Evolutionary conservation across 225 moss, liverwort and hornwort species (phyloP).

Genomic region (Asterella californica): DNA sequence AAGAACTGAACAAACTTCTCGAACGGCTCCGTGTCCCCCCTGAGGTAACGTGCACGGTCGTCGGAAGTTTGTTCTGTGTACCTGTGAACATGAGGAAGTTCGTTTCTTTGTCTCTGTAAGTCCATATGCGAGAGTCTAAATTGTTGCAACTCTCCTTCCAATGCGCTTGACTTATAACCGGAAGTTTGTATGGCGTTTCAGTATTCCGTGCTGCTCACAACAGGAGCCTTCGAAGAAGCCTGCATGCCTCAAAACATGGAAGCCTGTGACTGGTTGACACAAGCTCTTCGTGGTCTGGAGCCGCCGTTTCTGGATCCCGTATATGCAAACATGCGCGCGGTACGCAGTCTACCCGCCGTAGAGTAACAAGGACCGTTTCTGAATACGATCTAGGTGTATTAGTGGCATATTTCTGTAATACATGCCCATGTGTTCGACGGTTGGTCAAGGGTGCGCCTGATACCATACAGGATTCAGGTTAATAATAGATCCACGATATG

Average conservation of each 20-base stretch:
- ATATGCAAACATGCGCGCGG: slow-evolving; percentile 95
- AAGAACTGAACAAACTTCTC: slow-evolving; percentile 80
- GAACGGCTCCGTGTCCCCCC: slow-evolving; percentile 84
- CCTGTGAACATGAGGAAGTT: not conserved
- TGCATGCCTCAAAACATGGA: slow-evolving; percentile 79
- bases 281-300: slow-evolving; percentile 87
- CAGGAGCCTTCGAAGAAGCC: slow-evolving; percentile 78
- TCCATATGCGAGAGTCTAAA: not conserved
- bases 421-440: not conserved
- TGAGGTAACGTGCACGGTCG: slow-evolving; percentile 49
- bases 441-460: too few species aligned
- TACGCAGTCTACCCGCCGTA: slow-evolving; percentile 31
- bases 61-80: not conserved
- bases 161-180: not conserved
- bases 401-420: too few species aligned
- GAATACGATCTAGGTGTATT: too few species aligned
- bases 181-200: slow-evolving; percentile 11
- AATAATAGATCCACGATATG: not conserved
- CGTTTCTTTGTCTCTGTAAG: not conserved
- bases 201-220: slow-evolving; percentile 56
- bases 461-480: not conserved
- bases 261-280: slow-evolving; percentile 87
- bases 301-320: slow-evolving; percentile 77
- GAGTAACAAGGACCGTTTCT: not conserved
- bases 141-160: not conserved